phyloP scores from a whole-genome alignment of 78 protist genomes.

The Polysphondylium violaceum region DNA sequence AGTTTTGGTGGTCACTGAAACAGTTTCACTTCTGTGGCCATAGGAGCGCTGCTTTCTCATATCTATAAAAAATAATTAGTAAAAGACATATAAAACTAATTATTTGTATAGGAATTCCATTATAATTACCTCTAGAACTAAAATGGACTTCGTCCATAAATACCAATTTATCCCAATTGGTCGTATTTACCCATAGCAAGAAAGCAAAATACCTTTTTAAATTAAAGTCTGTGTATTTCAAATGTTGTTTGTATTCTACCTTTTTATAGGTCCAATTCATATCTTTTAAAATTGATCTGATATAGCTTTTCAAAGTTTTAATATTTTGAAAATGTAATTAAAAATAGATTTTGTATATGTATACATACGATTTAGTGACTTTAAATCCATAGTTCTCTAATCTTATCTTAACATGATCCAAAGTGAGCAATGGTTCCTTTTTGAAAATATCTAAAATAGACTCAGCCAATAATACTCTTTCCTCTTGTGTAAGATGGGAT shows the following conservation, averaged over 20 bases:
- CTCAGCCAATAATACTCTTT: background rate
- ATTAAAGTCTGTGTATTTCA: background rate
- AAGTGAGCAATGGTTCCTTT: background rate
- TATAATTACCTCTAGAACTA: conserved; percentile 24
- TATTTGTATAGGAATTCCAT: background rate
- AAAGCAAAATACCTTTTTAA: background rate
- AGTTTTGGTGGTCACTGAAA: background rate
- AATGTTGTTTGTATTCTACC: conserved; percentile 4
- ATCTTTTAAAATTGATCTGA: background rate
- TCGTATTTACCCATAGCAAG: background rate
- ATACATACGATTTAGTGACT: too few species aligned
- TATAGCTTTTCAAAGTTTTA: too few species aligned
- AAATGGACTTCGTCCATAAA: conserved; percentile 31
- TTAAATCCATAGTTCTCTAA: background rate
- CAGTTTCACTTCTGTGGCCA: conserved; percentile 1
- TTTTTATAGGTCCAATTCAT: background rate
- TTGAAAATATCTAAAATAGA: too few species aligned
- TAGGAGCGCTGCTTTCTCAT: background rate
- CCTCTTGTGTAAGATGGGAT: background rate
- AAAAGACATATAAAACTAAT: background rate
- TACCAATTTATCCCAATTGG: background rate
- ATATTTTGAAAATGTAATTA: background rate
- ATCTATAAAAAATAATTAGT: too few species aligned
- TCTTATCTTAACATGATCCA: background rate
- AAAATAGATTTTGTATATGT: too few species aligned